Conservation (phyloP, 495 filamentous ascomycete genomes). For the Lasiosphaeria ovina region DNA sequence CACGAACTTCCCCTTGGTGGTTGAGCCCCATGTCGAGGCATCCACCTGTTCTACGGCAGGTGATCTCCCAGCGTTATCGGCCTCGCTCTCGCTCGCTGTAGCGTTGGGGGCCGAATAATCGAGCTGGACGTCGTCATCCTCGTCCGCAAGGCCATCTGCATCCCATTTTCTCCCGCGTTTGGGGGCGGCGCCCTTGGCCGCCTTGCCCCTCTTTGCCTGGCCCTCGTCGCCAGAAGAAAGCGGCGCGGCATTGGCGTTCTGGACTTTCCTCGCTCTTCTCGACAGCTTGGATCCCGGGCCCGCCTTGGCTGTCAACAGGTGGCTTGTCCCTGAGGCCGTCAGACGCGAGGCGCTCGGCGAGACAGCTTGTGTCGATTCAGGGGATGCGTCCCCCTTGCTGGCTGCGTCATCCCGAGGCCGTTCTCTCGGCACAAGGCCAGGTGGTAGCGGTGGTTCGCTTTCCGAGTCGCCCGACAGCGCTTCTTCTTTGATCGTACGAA, state of each 20-base stretch:
- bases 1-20: conserved; percentile 89
- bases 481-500: conserved; percentile 43
- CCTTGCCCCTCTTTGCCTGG: conserved; percentile 55
- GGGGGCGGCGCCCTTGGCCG: conserved; percentile 46
- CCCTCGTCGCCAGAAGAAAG: conserved; percentile 83
- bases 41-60: conserved; percentile 68
- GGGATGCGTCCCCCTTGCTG: conserved; percentile 45
- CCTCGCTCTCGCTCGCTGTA: conserved; percentile 53
- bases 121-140: conserved; percentile 74
- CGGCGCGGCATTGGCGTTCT: conserved; percentile 58
- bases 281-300: conserved; percentile 74
- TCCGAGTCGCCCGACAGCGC: conserved; percentile 28
- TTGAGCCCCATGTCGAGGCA: conserved; percentile 75
- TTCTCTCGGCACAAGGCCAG: conserved; percentile 33
- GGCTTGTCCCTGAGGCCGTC: conserved; percentile 64
- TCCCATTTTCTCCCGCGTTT: conserved; percentile 83
- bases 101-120: conserved; percentile 73
- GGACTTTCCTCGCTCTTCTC: conserved; percentile 76
- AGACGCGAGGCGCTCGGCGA: conserved; percentile 81
- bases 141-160: conserved; percentile 81
- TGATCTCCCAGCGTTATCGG: conserved; percentile 41
- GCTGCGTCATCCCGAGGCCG: conserved; percentile 22
- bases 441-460: conserved; percentile 46
- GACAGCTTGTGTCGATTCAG: conserved; percentile 61
- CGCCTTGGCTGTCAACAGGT: conserved; percentile 66